Base-by-base conservation (phyloP, 345 rosid species). In the Limnanthes douglasii region DNA sequence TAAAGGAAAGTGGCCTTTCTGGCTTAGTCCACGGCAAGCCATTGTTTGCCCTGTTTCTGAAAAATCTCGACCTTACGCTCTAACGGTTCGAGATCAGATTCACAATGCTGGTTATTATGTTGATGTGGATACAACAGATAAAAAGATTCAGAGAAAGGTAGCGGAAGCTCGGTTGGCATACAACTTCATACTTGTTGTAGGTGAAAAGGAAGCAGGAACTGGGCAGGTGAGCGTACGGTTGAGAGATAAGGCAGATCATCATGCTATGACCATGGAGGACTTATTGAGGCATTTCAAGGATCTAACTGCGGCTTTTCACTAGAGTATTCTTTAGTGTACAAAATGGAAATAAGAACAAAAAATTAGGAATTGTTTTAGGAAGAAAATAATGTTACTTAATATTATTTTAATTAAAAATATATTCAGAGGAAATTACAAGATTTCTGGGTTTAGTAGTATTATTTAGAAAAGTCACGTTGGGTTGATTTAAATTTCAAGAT, bases 21-120 rank as follows among this genome's bases (percentile, higher is more conserved):
- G 99, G 99, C 80, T 90, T 15, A 90, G 96, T 62, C 99, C 99
- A 0, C 88, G 96, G 34, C 99, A 90, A 55, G 94, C 94, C 39
- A 85, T 90, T 67, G 93, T 90, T 45, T 90, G 99, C 60, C 80
- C 93, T 9, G 88, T 85, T 5, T 90, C 99, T 37, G 74, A 67
- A 65, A 90, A 85, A 61, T 75, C 93, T 9, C 59, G 66, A 42
- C 27, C 53, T 0, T 90, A 85, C 46, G 93, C 94, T 11, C 38
- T 48, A 31, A 11, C 72, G 94, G 99, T 85, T 54, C 31, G n/a
- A 41, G 63, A 64, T 37, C 58, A 31, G 64, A 70, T 90, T 39
- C 75, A 73, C 31, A 23, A 53, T 34, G 94, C 93, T 21, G 94
- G 94, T 26, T 85, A 60, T 68, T 54, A 57, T 55, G 83, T 81